Evolutionary conservation across 768 basidiomycete genomes (phyloP).

Genomic region (Leccinum aurantiacum): DNA sequence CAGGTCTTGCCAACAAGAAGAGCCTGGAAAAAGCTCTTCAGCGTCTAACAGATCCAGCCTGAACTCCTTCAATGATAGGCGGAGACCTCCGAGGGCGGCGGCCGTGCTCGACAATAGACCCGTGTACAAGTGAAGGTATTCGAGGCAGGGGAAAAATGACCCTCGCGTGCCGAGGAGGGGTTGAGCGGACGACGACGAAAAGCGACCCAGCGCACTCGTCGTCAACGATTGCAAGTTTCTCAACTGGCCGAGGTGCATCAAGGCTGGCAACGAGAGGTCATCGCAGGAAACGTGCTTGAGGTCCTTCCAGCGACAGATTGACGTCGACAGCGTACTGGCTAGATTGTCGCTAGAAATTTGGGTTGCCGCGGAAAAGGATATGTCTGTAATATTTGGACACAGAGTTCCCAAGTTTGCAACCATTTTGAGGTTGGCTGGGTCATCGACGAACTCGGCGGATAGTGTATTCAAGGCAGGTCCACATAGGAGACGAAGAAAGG

Average conservation of each 20-base stretch:
- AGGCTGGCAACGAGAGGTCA: constrained; percentile 18
- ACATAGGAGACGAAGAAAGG: constrained; percentile 25
- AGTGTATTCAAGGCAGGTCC: constrained; percentile 21
- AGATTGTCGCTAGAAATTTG: constrained; percentile 11
- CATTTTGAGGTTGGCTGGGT: constrained; percentile 16
- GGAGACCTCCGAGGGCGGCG: constrained; percentile 9
- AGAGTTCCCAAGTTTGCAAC: constrained; percentile 11
- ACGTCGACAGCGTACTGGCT: constrained; percentile 15
- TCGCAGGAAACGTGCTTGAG: constrained; percentile 23
- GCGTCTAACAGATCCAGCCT: constrained; percentile 24
- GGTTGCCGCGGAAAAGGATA: constrained; percentile 15
- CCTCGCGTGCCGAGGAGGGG: background rate
- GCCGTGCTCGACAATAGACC: constrained; percentile 12
- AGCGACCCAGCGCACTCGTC: constrained; percentile 10
- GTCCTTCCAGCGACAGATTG: constrained; percentile 21
- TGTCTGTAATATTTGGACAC: constrained; percentile 23
- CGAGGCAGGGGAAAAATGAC: constrained; percentile 11
- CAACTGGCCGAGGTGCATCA: constrained; percentile 18
- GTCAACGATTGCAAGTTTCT: constrained; percentile 20
- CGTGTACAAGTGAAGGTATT: constrained; percentile 22
- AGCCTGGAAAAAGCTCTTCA: constrained; percentile 9
- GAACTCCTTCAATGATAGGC: constrained; percentile 17
- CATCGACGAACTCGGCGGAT: constrained; percentile 21
- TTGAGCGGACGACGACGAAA: constrained; percentile 10
- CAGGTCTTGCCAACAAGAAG: constrained; percentile 11